Evolutionary conservation across 768 basidiomycete genomes (phyloP).

Genomic region (Phylloporus rhodoxanthus): DNA sequence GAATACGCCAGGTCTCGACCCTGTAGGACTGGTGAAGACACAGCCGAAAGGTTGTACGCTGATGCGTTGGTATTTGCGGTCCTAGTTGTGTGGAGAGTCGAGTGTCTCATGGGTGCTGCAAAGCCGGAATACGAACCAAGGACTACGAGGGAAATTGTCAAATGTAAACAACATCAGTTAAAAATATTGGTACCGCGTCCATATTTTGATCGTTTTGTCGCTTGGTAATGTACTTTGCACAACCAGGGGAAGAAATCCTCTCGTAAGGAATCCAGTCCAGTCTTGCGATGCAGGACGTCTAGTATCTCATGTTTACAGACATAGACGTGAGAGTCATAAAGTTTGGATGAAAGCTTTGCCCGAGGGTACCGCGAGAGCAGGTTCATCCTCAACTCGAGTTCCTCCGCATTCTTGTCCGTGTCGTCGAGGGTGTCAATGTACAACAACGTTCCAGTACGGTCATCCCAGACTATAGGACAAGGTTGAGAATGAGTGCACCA

Average conservation of each 20-base stretch:
- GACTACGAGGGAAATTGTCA: conserved; percentile 27
- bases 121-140: conserved; percentile 41
- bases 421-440: conserved; percentile 70
- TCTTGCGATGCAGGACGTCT: conserved; percentile 62
- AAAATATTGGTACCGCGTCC: conserved; percentile 38
- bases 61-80: conserved; percentile 13
- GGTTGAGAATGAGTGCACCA: conserved; percentile 49
- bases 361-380: conserved; percentile 75
- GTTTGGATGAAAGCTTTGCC: conserved; percentile 55
- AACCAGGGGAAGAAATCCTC: conserved; percentile 93
- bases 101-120: conserved; percentile 43
- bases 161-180: background rate
- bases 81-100: conserved; percentile 39
- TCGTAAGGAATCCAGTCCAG: conserved; percentile 71
- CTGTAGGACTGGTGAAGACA: conserved; percentile 19
- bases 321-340: conserved; percentile 88
- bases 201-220: conserved; percentile 54
- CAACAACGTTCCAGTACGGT: conserved; percentile 56
- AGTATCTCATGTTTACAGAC: conserved; percentile 74
- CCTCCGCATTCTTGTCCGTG: conserved; percentile 60
- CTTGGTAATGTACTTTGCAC: conserved; percentile 78
- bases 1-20: conserved; percentile 33
- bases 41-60: background rate
- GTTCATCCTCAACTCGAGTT: conserved; percentile 70
- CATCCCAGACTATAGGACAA: conserved; percentile 63